Base-by-base conservation (phyloP, 768 basidiomycete genomes). In the Mrakia gelida region DNA sequence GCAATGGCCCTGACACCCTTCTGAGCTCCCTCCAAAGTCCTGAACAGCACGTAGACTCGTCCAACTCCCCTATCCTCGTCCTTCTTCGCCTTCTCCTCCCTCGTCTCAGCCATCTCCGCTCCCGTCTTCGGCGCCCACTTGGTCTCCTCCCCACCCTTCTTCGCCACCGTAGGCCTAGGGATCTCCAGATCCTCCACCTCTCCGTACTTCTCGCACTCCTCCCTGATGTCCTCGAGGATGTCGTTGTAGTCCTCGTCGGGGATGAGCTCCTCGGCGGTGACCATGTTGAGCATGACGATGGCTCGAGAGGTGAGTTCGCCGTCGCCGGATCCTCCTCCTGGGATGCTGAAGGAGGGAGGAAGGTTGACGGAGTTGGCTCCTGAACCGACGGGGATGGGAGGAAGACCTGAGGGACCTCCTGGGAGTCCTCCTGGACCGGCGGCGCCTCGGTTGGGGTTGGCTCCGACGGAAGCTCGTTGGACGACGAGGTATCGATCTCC, bases 271-370 rank as follows among this genome's bases (percentile, higher is more conserved):
- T 99, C 97, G 0, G 92, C 84, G 0, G 92, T 92, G 80, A 99
- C 94, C 97, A 99, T 99, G 88, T 98, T 99, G 82, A 99, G 86
- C 91, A 99, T 92, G 83, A 98, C 91, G 81, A 99, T 88, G 82
- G 97, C 95, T 54, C 93, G 90, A 38, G 93, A 89, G 30, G 71
- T 81, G 72, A 75, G 91, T 89, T 72, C 84, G 80, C 73, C 77
- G 10, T 68, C 54, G 52, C 67, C 67, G 41, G 34, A 23, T 11
- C 67, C 67, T 26, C 38, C 34, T 59, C 61, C 54, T 23, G 73
- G 61, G 54, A 56, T 23, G 45, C 49, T 54, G 63, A 45, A 70
- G 30, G 41, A 34, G n/a, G 43, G 43, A 7, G 75, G 52, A 15
- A 61, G 43, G n/a, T 34, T 32, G 38, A 67, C 23, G 30, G 45